These are phyloP conservation scores for Candida quercuum DNA, from an alignment of 805 yeast genomes.

Conservation along the genomic window DNA sequence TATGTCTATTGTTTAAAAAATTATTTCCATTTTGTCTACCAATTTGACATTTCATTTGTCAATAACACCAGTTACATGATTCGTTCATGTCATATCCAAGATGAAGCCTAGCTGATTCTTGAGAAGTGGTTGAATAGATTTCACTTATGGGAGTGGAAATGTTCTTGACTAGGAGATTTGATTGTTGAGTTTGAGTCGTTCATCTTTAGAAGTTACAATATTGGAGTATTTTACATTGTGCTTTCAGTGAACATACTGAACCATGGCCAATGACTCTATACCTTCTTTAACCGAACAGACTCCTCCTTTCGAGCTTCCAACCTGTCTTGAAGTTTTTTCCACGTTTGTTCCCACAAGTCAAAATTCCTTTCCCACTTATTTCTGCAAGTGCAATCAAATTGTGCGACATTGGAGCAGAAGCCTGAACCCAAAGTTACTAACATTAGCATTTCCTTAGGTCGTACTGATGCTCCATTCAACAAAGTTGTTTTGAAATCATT, in stretches of 20 bases:
- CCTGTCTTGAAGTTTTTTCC: too few relatives aligned
- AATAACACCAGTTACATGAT: not conserved
- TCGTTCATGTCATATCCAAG: not conserved
- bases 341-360: not conserved
- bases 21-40: slow-evolving; percentile 1
- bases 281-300: not conserved
- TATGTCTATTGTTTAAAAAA: slow-evolving; percentile 58
- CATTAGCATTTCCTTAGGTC: slow-evolving; percentile 50
- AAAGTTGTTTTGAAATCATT: slow-evolving; percentile 89
- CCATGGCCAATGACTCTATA: slow-evolving; percentile 11
- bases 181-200: slow-evolving; percentile 3
- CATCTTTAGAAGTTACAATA: too few relatives aligned
- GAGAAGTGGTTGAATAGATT: slow-evolving; percentile 3
- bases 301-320: too few relatives aligned
- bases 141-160: not conserved
- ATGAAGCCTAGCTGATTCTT: not conserved
- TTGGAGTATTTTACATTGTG: not conserved
- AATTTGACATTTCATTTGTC: not conserved
- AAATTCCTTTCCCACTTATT: slow-evolving; percentile 2
- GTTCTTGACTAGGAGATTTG: too few relatives aligned
- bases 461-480: slow-evolving; percentile 99
- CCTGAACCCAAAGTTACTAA: slow-evolving; percentile 26
- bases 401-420: slow-evolving; percentile 48
- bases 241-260: slow-evolving; percentile 22
- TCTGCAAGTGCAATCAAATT: slow-evolving; percentile 36